Conservation (phyloP, 2,329 filamentous ascomycete species). For the Blastomyces parvus region DNA sequence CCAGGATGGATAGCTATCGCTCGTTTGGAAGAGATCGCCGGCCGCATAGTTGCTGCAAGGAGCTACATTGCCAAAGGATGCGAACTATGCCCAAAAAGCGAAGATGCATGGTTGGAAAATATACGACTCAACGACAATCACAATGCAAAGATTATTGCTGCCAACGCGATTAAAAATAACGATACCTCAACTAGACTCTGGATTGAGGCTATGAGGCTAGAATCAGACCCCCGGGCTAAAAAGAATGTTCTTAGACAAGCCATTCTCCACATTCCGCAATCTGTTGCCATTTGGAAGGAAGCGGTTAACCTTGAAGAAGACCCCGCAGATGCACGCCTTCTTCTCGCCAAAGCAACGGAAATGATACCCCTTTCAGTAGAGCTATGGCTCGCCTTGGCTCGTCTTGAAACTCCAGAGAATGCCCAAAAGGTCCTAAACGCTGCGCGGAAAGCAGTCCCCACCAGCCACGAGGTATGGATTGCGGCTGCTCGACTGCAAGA, state of each 20-base stretch:
- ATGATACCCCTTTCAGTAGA: constrained; percentile 91
- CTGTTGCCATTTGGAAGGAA: constrained; percentile 95
- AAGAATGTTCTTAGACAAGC: constrained; percentile 90
- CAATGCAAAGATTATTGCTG: constrained; percentile 92
- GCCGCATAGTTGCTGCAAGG: constrained; percentile 79
- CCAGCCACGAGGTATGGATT: constrained; percentile 93
- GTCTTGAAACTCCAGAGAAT: constrained; percentile 79
- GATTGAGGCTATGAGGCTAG: constrained; percentile 91
- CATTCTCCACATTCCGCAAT: constrained; percentile 85
- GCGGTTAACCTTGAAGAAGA: constrained; percentile 93
- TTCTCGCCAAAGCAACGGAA: constrained; percentile 90
- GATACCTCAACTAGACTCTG: constrained; percentile 79
- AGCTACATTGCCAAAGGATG: constrained; percentile 83
- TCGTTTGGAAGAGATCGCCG: constrained; percentile 82
- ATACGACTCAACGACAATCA: constrained; percentile 85
- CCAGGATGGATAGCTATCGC: constrained; percentile 95
- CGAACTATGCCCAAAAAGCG: constrained; percentile 82
- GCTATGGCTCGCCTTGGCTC: constrained; percentile 86
- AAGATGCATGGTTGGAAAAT: constrained; percentile 93
- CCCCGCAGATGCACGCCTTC: constrained; percentile 71
- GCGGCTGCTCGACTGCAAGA: constrained; percentile 81
- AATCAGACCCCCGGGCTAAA: constrained; percentile 71
- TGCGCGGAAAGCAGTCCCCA: constrained; percentile 85
- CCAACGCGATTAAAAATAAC: constrained; percentile 86
- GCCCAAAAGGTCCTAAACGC: constrained; percentile 93